A percentile compares a stretch with the other conserved stretches of the same genome.
Evolutionary conservation across 495 filamentous ascomycete genomes (phyloP).

Genomic region (Tuber aestivum): DNA sequence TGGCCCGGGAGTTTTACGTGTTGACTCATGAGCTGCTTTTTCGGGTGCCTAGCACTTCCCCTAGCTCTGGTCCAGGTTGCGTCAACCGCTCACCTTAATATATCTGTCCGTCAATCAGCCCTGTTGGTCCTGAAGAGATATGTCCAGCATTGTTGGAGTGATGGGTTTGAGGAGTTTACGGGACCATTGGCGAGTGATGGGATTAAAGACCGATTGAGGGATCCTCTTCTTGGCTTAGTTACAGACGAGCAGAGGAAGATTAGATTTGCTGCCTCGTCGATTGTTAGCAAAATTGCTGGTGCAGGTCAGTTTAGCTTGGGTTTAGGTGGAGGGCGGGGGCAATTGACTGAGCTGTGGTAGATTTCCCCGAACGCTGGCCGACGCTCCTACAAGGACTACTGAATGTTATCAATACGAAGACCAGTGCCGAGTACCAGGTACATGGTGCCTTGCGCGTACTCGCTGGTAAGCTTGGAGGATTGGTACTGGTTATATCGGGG

Average conservation of each 20-base stretch:
- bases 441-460: constrained; percentile 66
- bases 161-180: constrained; percentile 54
- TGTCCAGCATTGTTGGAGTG: constrained; percentile 70
- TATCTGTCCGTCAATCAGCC: constrained; percentile 74
- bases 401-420: constrained; percentile 64
- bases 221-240: constrained; percentile 64
- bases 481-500: constrained; percentile 50
- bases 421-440: constrained; percentile 58
- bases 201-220: constrained; percentile 66
- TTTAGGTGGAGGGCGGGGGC: neutral
- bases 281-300: constrained; percentile 92
- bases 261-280: constrained; percentile 73
- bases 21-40: constrained; percentile 5
- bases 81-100: constrained; percentile 60
- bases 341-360: constrained; percentile 46
- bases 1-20: neutral
- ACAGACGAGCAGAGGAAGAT: constrained; percentile 82
- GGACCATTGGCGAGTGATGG: constrained; percentile 59
- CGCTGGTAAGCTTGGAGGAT: constrained; percentile 28
- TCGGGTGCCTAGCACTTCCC: constrained; percentile 57
- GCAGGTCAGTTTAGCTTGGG: constrained; percentile 31
- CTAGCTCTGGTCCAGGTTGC: constrained; percentile 72
- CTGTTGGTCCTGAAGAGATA: constrained; percentile 73
- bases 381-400: constrained; percentile 74
- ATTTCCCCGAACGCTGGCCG: constrained; percentile 93